Conservation (phyloP, 164 flowering plant species). For the Umbilicus rupestris region DNA sequence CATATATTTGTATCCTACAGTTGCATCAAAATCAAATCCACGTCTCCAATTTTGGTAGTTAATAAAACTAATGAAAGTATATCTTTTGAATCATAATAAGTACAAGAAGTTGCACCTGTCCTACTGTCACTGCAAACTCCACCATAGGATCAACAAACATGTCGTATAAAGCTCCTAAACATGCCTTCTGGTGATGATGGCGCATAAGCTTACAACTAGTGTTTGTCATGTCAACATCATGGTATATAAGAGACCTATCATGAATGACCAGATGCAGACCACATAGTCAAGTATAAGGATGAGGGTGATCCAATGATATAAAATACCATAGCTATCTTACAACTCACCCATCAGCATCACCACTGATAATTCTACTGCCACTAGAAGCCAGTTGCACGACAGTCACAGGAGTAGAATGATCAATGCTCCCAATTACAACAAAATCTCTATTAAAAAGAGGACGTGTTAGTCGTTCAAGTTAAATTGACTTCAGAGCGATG, state of each 20-base stretch:
- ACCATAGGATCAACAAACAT: conserved; percentile 47
- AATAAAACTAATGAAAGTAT: background rate
- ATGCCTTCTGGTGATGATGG: conserved; percentile 38
- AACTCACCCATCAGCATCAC: conserved; percentile 62
- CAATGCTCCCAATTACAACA: conserved; percentile 43
- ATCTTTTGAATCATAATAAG: background rate
- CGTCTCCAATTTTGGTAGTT: background rate
- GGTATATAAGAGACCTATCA: conserved; percentile 46
- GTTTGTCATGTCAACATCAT: conserved; percentile 32
- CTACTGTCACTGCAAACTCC: conserved; percentile 55
- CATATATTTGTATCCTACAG: conserved; percentile 61
- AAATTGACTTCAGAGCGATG: background rate
- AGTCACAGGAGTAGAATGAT: conserved; percentile 65
- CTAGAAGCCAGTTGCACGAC: conserved; percentile 36
- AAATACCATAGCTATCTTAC: background rate
- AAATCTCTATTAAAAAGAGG: conserved; percentile 38
- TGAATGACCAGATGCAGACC: background rate
- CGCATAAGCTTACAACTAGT: conserved; percentile 23
- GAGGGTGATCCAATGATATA: background rate
- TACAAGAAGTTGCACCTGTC: conserved; percentile 33
- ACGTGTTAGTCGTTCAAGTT: conserved; percentile 1
- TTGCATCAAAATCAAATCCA: conserved; percentile 2
- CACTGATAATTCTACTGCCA: conserved; percentile 47
- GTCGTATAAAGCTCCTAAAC: conserved; percentile 53
- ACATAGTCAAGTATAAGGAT: background rate